phyloP scores from a whole-genome alignment of 129 eudicot species.

The Oenanthe sinensis region DNA sequence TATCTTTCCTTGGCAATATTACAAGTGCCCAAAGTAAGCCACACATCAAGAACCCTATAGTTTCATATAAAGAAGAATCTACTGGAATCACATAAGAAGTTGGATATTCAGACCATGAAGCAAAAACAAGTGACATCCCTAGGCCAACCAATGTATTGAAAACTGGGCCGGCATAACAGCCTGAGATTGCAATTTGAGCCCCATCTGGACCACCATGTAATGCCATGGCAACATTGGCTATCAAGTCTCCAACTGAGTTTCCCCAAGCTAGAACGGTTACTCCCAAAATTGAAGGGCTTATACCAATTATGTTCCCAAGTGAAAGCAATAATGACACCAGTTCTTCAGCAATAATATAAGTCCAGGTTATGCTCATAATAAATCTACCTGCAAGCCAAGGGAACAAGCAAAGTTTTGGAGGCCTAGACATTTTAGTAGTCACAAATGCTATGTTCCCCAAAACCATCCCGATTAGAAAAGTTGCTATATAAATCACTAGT shows the following conservation, averaged over 20 bases:
- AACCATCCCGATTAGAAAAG: slow-evolving; percentile 29
- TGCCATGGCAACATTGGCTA: slow-evolving; percentile 56
- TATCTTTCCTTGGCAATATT: slow-evolving; percentile 45
- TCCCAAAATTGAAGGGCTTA: slow-evolving; percentile 49
- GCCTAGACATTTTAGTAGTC: slow-evolving; percentile 28
- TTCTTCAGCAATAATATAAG: slow-evolving; percentile 50
- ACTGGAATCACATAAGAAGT: slow-evolving; percentile 32
- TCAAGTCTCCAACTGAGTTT: slow-evolving; percentile 57
- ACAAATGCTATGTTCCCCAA: slow-evolving; percentile 34
- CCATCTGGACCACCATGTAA: slow-evolving; percentile 50
- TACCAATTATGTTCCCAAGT: slow-evolving; percentile 42
- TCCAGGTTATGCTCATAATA: slow-evolving; percentile 65
- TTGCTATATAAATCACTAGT: slow-evolving; percentile 20
- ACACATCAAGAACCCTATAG: slow-evolving; percentile 50
- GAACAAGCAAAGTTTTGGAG: slow-evolving; percentile 45
- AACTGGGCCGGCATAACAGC: slow-evolving; percentile 70
- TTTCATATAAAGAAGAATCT: slow-evolving; percentile 33
- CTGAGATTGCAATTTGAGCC: slow-evolving; percentile 62
- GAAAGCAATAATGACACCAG: slow-evolving; percentile 46
- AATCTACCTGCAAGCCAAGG: slow-evolving; percentile 53
- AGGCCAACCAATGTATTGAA: slow-evolving; percentile 63
- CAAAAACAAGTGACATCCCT: slow-evolving; percentile 52
- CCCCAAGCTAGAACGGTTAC: slow-evolving; percentile 86
- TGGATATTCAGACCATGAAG: slow-evolving; percentile 48
- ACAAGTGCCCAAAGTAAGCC: slow-evolving; percentile 78